A percentile compares a stretch with the other conserved stretches of the same genome.
Conservation (phyloP, 2,329 filamentous ascomycete species). For the Diaporthe ilicicola region DNA sequence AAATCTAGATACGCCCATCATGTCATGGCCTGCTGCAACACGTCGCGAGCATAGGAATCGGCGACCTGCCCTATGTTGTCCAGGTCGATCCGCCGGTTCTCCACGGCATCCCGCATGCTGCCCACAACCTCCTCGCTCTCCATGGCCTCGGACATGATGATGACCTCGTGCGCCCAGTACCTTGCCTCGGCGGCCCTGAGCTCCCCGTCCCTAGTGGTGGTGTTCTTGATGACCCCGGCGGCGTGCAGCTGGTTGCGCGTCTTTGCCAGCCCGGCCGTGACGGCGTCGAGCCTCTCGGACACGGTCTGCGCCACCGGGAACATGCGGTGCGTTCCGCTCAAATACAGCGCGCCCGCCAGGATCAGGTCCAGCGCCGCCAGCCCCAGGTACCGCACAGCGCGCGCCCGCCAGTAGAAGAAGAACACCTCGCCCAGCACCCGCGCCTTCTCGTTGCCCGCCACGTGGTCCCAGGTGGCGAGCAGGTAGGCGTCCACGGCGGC, state of each 20-base stretch:
- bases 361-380: slow-evolving; percentile 72
- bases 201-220: slow-evolving; percentile 75
- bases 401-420: slow-evolving; percentile 75
- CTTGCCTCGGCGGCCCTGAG: slow-evolving; percentile 71
- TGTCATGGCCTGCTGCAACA: slow-evolving; percentile 42
- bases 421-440: slow-evolving; percentile 71
- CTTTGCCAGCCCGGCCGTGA: slow-evolving; percentile 63
- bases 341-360: slow-evolving; percentile 74
- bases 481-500: slow-evolving; percentile 72
- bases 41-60: slow-evolving; percentile 64
- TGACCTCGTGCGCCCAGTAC: slow-evolving; percentile 85
- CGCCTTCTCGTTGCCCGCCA: slow-evolving; percentile 67
- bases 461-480: slow-evolving; percentile 70
- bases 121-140: slow-evolving; percentile 80
- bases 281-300: slow-evolving; percentile 71
- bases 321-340: slow-evolving; percentile 81
- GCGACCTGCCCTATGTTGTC: slow-evolving; percentile 68
- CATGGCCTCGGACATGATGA: slow-evolving; percentile 77
- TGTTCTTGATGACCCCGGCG: slow-evolving; percentile 81
- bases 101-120: slow-evolving; percentile 73
- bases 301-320: slow-evolving; percentile 70
- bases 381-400: slow-evolving; percentile 67
- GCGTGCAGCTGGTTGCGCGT: slow-evolving; percentile 75
- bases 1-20: not conserved
- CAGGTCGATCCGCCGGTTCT: slow-evolving; percentile 68